These are phyloP conservation scores for Mucor piriformis DNA, from an alignment of 371 early-diverging fungal species.

Conservation along the genomic window DNA sequence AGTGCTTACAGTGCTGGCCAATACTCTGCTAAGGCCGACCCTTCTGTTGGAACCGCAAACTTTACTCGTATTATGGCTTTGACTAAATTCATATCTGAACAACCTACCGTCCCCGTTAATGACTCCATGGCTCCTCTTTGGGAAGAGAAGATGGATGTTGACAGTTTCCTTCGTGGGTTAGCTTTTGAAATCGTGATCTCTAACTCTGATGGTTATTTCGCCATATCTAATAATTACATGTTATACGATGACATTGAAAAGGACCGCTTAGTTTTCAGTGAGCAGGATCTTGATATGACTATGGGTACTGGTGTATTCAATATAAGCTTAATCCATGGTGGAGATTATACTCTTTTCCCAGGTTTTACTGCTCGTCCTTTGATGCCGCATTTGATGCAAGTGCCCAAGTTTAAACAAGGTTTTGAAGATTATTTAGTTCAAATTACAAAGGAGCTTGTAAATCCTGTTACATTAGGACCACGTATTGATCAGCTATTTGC, in stretches of 20 bases:
- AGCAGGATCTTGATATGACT: slow-evolving; percentile 35
- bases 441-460: slow-evolving; percentile 11
- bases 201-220: slow-evolving; percentile 29
- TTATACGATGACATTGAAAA: slow-evolving; percentile 28
- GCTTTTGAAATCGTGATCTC: slow-evolving; percentile 18
- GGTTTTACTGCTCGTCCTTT: slow-evolving; percentile 30
- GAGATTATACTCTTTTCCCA: slow-evolving; percentile 27
- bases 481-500: slow-evolving; percentile 19
- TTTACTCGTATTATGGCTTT: slow-evolving; percentile 19
- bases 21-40: slow-evolving; percentile 1
- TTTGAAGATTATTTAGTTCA: slow-evolving; percentile 8
- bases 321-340: slow-evolving; percentile 15
- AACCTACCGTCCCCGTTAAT: neutral
- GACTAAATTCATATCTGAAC: slow-evolving; percentile 18
- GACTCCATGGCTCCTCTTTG: slow-evolving; percentile 9
- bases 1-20: slow-evolving; percentile 16
- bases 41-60: slow-evolving; percentile 11
- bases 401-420: slow-evolving; percentile 18
- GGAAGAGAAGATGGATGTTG: slow-evolving; percentile 15
- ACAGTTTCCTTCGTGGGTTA: slow-evolving; percentile 19
- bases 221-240: slow-evolving; percentile 37
- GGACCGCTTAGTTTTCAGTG: slow-evolving; percentile 22
- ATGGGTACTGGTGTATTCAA: slow-evolving; percentile 27
- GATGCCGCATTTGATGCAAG: slow-evolving; percentile 15
- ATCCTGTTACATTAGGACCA: slow-evolving; percentile 4